These are phyloP conservation scores for Graphilbum fragrans DNA, from an alignment of 2,329 filamentous ascomycete species.

Conservation along the genomic window DNA sequence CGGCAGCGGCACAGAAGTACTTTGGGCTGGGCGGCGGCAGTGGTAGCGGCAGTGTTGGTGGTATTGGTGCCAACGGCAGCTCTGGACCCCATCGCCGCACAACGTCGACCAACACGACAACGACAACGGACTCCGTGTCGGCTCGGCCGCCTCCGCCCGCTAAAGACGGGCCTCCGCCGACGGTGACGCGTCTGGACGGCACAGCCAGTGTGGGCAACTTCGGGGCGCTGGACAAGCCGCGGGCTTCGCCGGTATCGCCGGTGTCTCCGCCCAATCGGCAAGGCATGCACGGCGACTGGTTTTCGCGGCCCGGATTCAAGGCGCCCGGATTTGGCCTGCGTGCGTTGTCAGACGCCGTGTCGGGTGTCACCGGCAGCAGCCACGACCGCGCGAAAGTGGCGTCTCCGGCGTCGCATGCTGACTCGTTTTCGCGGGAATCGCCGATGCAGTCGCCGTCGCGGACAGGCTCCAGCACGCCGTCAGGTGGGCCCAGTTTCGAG, in stretches of 20 bases:
- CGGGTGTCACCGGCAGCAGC: too few species aligned
- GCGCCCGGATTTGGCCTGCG: slow-evolving; percentile 57
- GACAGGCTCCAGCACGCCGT: slow-evolving; percentile 64
- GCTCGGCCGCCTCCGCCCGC: slow-evolving; percentile 33
- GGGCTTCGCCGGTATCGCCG: slow-evolving; percentile 23
- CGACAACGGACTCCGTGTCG: slow-evolving; percentile 25
- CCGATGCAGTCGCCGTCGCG: slow-evolving; percentile 53
- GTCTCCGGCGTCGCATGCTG: slow-evolving; percentile 35
- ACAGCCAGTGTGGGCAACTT: slow-evolving; percentile 5
- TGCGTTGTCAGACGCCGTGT: slow-evolving; percentile 69
- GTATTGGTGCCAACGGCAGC: slow-evolving; percentile 20
- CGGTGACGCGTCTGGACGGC: slow-evolving; percentile 49
- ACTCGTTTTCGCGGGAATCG: slow-evolving; percentile 38
- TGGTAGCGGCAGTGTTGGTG: too few species aligned
- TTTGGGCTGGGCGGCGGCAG: slow-evolving; percentile 36
- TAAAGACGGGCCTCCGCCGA: slow-evolving; percentile 42
- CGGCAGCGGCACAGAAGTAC: slow-evolving; percentile 60
- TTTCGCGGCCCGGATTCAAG: slow-evolving; percentile 39
- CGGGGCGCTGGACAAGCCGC: slow-evolving; percentile 14
- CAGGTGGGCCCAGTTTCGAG: slow-evolving; percentile 59
- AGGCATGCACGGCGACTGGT: slow-evolving; percentile 41
- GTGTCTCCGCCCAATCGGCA: slow-evolving; percentile 23
- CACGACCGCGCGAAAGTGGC: slow-evolving; percentile 38
- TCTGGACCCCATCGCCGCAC: slow-evolving; percentile 41
- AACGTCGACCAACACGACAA: slow-evolving; percentile 45